Conservation (phyloP, 2,329 filamentous ascomycete genomes). For the Aspergillus caelatus region DNA sequence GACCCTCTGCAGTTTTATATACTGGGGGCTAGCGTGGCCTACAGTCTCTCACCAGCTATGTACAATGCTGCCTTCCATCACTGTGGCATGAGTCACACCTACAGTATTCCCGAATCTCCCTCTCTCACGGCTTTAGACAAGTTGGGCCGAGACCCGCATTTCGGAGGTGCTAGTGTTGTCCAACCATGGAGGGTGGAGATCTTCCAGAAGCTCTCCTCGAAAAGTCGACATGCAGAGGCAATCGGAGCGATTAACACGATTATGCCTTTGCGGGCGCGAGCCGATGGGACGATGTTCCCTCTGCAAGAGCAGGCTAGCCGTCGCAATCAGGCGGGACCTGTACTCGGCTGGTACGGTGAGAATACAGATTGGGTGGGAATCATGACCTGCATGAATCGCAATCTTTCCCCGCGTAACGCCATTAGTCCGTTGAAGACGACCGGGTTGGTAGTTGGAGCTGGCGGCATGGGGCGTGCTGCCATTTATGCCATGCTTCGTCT, state of each 20-base stretch:
- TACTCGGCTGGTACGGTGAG: slow-evolving; percentile 48
- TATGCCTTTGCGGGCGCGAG: slow-evolving; percentile 43
- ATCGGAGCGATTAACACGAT: slow-evolving; percentile 51
- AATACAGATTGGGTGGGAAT: slow-evolving; percentile 51
- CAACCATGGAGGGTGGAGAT: slow-evolving; percentile 48
- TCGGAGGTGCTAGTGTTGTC: slow-evolving; percentile 47
- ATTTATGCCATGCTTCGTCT: slow-evolving; percentile 78
- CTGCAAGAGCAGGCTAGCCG: slow-evolving; percentile 44
- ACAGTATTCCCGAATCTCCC: slow-evolving; percentile 41
- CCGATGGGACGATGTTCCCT: slow-evolving; percentile 40
- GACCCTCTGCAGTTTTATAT: slow-evolving; percentile 48
- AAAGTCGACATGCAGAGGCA: slow-evolving; percentile 47
- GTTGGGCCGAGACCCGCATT: slow-evolving; percentile 40
- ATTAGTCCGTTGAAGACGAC: slow-evolving; percentile 55
- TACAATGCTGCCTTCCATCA: slow-evolving; percentile 45
- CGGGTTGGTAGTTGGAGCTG: slow-evolving; percentile 60
- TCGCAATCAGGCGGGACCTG: slow-evolving; percentile 45
- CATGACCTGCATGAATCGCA: slow-evolving; percentile 44
- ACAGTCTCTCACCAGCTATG: slow-evolving; percentile 48
- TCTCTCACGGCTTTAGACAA: slow-evolving; percentile 42
- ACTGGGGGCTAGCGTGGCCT: slow-evolving; percentile 44
- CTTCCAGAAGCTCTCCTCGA: slow-evolving; percentile 39
- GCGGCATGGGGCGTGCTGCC: slow-evolving; percentile 76
- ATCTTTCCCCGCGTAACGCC: slow-evolving; percentile 53
- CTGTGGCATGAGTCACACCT: slow-evolving; percentile 44